phyloP scores from a whole-genome alignment of 2,329 filamentous ascomycete species.

The Aspergillus fumigatus region DNA sequence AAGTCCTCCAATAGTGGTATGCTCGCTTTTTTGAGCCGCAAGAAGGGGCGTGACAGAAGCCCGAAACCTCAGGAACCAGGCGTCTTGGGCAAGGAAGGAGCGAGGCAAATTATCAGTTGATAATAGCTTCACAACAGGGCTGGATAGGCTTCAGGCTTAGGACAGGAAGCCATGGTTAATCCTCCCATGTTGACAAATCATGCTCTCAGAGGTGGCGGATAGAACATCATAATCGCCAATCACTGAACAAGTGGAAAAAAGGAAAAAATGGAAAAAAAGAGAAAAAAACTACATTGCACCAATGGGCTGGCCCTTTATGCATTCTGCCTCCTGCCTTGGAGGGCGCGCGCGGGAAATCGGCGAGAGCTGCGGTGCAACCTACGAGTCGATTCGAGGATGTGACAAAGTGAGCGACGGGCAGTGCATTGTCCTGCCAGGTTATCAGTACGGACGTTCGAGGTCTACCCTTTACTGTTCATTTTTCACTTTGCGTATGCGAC shows the following conservation, averaged over 20 bases:
- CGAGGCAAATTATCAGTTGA: constrained; percentile 71
- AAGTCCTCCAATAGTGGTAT: constrained; percentile 64
- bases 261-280: too few relatives aligned
- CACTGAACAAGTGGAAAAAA: not conserved
- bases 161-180: not conserved
- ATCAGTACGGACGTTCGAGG: not conserved
- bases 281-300: not conserved
- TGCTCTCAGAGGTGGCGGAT: not conserved
- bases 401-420: not conserved
- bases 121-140: not conserved
- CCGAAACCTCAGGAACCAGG: constrained; percentile 92
- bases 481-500: not conserved
- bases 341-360: not conserved
- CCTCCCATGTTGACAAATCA: not conserved
- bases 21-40: constrained; percentile 82
- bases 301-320: not conserved
- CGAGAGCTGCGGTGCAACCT: not conserved
- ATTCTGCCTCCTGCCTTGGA: not conserved
- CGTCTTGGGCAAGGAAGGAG: constrained; percentile 91
- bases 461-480: not conserved
- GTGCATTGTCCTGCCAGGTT: not conserved
- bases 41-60: constrained; percentile 84
- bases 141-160: not conserved
- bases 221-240: not conserved
- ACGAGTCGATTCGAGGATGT: not conserved